A percentile compares a stretch with the other conserved stretches of the same genome.
Evolutionary conservation across 129 eudicot genomes (phyloP).

Genomic region (Rutidosis leptorrhynchoides): DNA sequence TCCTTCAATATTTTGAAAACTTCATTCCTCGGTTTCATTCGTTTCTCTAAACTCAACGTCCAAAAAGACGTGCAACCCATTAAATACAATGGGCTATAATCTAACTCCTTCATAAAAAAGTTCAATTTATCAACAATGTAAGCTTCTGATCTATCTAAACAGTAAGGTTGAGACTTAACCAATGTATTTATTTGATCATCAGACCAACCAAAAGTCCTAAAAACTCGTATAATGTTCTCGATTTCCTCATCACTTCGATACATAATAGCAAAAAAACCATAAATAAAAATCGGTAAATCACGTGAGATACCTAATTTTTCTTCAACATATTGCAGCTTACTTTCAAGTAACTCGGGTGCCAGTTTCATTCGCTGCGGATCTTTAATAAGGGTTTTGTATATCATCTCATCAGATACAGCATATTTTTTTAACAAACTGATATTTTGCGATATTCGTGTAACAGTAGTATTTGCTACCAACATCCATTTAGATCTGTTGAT

Average conservation of each 20-base stretch:
- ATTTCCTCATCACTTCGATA: background rate
- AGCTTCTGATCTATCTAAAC: conserved; percentile 20
- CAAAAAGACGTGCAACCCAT: conserved; percentile 5
- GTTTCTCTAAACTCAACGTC: conserved; percentile 24
- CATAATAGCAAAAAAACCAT: conserved; percentile 25
- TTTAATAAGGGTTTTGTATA: background rate
- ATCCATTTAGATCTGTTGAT: conserved; percentile 16
- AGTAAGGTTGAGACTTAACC: conserved; percentile 20
- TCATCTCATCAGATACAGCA: conserved; percentile 23
- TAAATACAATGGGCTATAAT: conserved; percentile 19
- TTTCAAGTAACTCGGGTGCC: conserved; percentile 10
- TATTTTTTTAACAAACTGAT: conserved; percentile 15
- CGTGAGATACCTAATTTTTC: conserved; percentile 27
- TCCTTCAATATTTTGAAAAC: conserved; percentile 20
- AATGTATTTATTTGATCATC: conserved; percentile 19
- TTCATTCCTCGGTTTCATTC: conserved; percentile 22
- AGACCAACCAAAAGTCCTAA: conserved; percentile 37
- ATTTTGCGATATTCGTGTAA: conserved; percentile 8
- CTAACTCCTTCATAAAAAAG: conserved; percentile 35
- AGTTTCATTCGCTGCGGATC: conserved; percentile 19
- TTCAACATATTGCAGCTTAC: conserved; percentile 20
- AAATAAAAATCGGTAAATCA: conserved; percentile 1
- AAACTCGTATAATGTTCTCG: conserved; percentile 15
- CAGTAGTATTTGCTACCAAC: background rate
- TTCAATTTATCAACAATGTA: conserved; percentile 22